phyloP scores from a whole-genome alignment of 2,329 filamentous ascomycete genomes.

The Colletotrichum zoysiae region DNA sequence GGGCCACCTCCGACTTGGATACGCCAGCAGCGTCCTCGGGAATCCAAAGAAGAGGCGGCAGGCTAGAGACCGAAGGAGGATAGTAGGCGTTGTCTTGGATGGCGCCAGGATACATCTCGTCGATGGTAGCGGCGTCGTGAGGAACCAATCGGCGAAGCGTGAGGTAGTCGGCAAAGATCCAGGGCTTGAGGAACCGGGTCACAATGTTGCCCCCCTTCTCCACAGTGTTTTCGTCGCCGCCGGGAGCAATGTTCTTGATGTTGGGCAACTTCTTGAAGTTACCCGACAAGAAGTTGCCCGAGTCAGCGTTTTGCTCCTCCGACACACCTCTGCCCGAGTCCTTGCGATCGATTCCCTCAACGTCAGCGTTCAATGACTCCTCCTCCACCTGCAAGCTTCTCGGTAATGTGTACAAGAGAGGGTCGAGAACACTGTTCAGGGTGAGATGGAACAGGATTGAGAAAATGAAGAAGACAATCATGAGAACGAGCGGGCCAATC shows the following conservation, averaged over 20 bases:
- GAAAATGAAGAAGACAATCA: constrained; percentile 81
- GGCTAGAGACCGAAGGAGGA: constrained; percentile 75
- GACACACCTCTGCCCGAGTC: constrained; percentile 41
- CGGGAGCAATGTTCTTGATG: constrained; percentile 40
- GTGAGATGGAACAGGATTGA: constrained; percentile 82
- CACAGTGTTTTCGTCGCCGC: constrained; percentile 45
- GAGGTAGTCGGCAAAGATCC: constrained; percentile 80
- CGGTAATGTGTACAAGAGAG: constrained; percentile 79
- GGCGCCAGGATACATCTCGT: constrained; percentile 71
- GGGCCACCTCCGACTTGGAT: constrained; percentile 80
- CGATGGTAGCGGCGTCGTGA: constrained; percentile 58
- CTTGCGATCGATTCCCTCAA: constrained; percentile 40
- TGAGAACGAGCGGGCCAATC: constrained; percentile 78
- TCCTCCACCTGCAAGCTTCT: constrained; percentile 66
- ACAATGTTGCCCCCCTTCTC: constrained; percentile 68
- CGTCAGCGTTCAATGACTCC: constrained; percentile 47
- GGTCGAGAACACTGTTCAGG: constrained; percentile 76
- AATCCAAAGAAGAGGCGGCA: constrained; percentile 84
- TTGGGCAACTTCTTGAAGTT: constrained; percentile 42
- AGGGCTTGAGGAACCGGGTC: constrained; percentile 80
- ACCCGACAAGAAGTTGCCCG: constrained; percentile 31
- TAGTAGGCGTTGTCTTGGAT: constrained; percentile 77
- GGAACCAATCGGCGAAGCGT: constrained; percentile 79
- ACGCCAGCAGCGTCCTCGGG: constrained; percentile 81
- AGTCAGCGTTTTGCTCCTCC: constrained; percentile 42